Evolutionary conservation across 164 flowering plant genomes (phyloP), one percentile per base, ranked within the genome.

Genomic region (Dillenia turbinata): DNA sequence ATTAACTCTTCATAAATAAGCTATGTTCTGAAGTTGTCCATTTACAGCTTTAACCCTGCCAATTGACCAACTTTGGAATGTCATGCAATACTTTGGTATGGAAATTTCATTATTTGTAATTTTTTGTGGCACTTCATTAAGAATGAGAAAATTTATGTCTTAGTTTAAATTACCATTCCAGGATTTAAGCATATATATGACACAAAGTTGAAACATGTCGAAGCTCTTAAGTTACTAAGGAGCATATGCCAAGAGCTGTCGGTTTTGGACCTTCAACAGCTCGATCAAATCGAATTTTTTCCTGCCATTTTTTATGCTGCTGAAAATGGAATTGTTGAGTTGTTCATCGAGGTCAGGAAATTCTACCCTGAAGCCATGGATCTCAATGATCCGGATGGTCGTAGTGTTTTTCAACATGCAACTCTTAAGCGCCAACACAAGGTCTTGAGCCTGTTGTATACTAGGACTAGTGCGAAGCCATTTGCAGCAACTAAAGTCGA

Each of bases 361-460:
- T 49, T 16, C 16, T 19, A 12, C 3, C 62, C 69, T 10, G 57
- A 58, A 8, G 19, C 59, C 10, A 44, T 66, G 56, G 24, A 26
- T 52, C 24, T 15, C 56, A 15, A 52, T 8, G 10, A 12, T 15
- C 56, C 40, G 4, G 6, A 33, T 33, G 40, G 40, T 33, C 0
- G 40, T 33, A 5, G 40, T 33, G 40, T 4, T 4, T 4, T 10
- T 4, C 15, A 10, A 52, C 24, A 12, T 26, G 14, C 24, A 15
- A 10, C 15, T 52, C 16, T 55, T 40, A 15, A 17, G 16, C 57
- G 67, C 1, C 72, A 57, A 50, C 63, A 69, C 16, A 51, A 52
- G 40, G 53, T 69, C 13, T 69, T 62, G 33, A 49, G 49, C 49
- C 72, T 69, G 1, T 57, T 69, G 9, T 47, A 56, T 47, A 33